Percentiles rank a stretch among this genome's conserved stretches.
These are phyloP conservation scores for Phanerodontia chrysosporium DNA, from an alignment of 768 basidiomycete genomes.

Conservation along the genomic window DNA sequence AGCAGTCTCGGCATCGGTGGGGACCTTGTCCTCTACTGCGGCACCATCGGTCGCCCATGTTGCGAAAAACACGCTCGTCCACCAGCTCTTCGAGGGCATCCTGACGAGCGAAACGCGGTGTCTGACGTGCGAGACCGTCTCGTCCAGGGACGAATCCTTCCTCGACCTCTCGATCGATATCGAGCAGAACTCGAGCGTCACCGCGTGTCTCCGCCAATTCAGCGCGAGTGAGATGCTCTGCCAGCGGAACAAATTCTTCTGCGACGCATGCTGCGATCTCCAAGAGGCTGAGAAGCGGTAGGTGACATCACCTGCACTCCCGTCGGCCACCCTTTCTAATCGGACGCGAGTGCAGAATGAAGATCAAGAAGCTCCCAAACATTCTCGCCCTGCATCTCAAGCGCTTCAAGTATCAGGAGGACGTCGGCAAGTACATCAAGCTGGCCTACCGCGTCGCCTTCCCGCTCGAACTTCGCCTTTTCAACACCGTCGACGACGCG, in stretches of 20 bases:
- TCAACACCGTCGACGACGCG: slow-evolving; percentile 95
- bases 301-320: slow-evolving; percentile 19
- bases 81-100: slow-evolving; percentile 88
- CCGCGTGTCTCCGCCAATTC: slow-evolving; percentile 93
- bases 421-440: slow-evolving; percentile 86
- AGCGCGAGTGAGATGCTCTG: slow-evolving; percentile 98
- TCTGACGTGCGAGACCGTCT: slow-evolving; percentile 93
- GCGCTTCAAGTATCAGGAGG: slow-evolving; percentile 98
- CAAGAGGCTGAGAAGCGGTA: slow-evolving; percentile 98
- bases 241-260: slow-evolving; percentile 97
- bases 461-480: slow-evolving; percentile 89
- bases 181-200: slow-evolving; percentile 95
- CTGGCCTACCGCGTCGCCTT: slow-evolving; percentile 96
- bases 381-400: slow-evolving; percentile 94
- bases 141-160: slow-evolving; percentile 90
- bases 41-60: slow-evolving; percentile 38
- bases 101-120: slow-evolving; percentile 97
- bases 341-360: slow-evolving; percentile 64
- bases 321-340: background rate
- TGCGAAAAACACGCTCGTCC: slow-evolving; percentile 67
- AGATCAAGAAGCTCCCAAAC: slow-evolving; percentile 95
- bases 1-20: slow-evolving; percentile 60
- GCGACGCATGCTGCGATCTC: slow-evolving; percentile 92
- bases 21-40: slow-evolving; percentile 46
- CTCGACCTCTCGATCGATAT: slow-evolving; percentile 99